These are phyloP conservation scores for Gracilariopsis chorda DNA, from an alignment of 23 red algal species.

Conservation along the genomic window DNA sequence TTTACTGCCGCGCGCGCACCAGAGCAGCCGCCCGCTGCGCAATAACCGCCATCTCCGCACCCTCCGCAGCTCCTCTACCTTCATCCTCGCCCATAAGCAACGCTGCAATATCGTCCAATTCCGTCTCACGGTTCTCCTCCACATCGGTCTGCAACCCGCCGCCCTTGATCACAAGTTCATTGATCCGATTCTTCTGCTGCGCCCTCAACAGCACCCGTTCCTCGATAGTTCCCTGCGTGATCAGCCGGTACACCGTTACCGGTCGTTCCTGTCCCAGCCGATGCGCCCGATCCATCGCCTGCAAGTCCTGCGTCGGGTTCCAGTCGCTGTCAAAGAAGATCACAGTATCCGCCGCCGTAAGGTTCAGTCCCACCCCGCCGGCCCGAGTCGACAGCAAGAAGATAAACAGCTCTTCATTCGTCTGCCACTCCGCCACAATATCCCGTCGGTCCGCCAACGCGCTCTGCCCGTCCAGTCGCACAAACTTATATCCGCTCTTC, in stretches of 20 bases:
- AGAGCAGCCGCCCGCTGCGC: conserved; percentile 19
- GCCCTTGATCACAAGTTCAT: conserved; percentile 98
- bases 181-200: conserved; percentile 85
- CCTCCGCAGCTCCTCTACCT: conserved; percentile 14
- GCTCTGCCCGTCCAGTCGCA: conserved; percentile 86
- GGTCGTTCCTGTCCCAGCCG: conserved; percentile 93
- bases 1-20: no score
- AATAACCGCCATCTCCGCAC: background rate
- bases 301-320: conserved; percentile 97
- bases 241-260: conserved; percentile 94
- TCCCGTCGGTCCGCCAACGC: conserved; percentile 77
- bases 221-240: conserved; percentile 86
- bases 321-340: conserved; percentile 98
- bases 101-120: conserved; percentile 85
- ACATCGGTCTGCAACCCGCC: conserved; percentile 66
- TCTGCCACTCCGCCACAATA: conserved; percentile 96
- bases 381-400: conserved; percentile 94
- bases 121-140: conserved; percentile 64
- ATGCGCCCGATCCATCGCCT: conserved; percentile 99
- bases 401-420: conserved; percentile 87
- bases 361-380: conserved; percentile 96
- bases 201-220: conserved; percentile 89
- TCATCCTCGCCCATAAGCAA: conserved; percentile 75
- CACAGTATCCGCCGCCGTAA: conserved; percentile 95
- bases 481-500: conserved; percentile 74